phyloP scores from a whole-genome alignment of 805 yeast genomes.

The Teunomyces tritomae region DNA sequence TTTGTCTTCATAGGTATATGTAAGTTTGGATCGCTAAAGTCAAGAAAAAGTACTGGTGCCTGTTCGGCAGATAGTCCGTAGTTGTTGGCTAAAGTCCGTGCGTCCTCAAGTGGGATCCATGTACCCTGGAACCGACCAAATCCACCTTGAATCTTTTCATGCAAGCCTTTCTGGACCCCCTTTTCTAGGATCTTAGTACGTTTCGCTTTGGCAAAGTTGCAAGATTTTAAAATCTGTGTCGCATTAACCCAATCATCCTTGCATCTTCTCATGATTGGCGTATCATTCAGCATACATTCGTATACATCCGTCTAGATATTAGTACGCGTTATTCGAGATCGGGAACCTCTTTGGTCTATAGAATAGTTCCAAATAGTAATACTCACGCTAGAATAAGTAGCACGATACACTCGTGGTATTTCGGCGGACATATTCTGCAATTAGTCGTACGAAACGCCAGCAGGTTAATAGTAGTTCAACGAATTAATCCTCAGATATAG shows the following conservation, averaged over 20 bases:
- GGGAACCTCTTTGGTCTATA: background rate
- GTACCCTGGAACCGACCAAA: slow-evolving; percentile 97
- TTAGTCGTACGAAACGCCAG: slow-evolving; percentile 1
- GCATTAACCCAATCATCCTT: slow-evolving; percentile 97
- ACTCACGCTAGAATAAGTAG: slow-evolving; percentile 47
- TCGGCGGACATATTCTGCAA: slow-evolving; percentile 22
- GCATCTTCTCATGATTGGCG: slow-evolving; percentile 86
- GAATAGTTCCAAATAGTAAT: background rate
- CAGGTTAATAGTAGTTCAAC: background rate
- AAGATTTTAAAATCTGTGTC: slow-evolving; percentile 90
- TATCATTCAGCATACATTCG: slow-evolving; percentile 63
- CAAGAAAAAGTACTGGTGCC: slow-evolving; percentile 42
- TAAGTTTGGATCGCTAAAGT: slow-evolving; percentile 33
- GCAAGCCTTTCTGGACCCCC: slow-evolving; percentile 86
- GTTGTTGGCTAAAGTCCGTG: slow-evolving; percentile 43
- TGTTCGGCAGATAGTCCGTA: slow-evolving; percentile 38
- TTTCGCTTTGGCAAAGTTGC: slow-evolving; percentile 91
- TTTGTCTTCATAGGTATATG: slow-evolving; percentile 35
- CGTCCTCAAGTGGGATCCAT: slow-evolving; percentile 86
- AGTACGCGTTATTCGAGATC: slow-evolving; percentile 4
- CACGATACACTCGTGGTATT: slow-evolving; percentile 41
- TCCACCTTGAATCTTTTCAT: slow-evolving; percentile 96
- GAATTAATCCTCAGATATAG: slow-evolving; percentile 1
- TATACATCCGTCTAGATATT: slow-evolving; percentile 55
- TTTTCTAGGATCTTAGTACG: slow-evolving; percentile 88